Base-by-base conservation (phyloP, 1,284 basidiomycete species). In the Schizophyllum amplum region DNA sequence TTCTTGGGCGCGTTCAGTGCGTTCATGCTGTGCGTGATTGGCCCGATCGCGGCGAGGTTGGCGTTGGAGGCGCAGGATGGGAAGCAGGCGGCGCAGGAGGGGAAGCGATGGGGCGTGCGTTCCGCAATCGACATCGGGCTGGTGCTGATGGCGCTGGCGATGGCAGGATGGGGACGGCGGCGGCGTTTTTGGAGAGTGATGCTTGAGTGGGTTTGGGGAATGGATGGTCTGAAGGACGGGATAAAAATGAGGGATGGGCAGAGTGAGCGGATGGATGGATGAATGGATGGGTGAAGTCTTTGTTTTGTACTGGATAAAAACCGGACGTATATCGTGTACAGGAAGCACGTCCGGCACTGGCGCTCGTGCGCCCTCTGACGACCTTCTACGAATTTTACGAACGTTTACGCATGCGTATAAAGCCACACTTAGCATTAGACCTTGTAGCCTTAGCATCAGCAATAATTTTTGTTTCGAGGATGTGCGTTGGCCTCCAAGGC, bases 121-220 rank as follows among this genome's bases (percentile, higher is more conserved):
- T 47, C 49, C 11, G 9, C 55, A 23, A 5, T 53, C 5, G 61
- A 60, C 42, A 46, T 52, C 4, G 21, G 22, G 56, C 47, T 61
- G 24, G 55, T 61, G 22, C 17, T 26, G 4, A 4, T 55, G n/a
- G 54, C 58, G 6, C 7, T 58, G 6, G 4, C 26, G n/a, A 61
- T 61, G 60, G 58, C 58, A 1, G 42, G 55, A 15, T 61, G 56
- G 58, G 60, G 13, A 62, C 58, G 23, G n/a, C 53, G 21, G 58
- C 57, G 26, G 24, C 57, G 24, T 57, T 62, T 54, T 20, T 59
- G 33, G 57, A 52, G 33, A 42, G 17, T 9, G 17, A 42, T 9
- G 33, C 33, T 13, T 42, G 7, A 9, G 33, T 5, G 27, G 5
- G 27, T 33, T n/a, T 33, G 27, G 3, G 33, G 33, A 2, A 4